Base-by-base conservation (phyloP, 148 eudicot genomes). In the Gaultheria prostrata region DNA sequence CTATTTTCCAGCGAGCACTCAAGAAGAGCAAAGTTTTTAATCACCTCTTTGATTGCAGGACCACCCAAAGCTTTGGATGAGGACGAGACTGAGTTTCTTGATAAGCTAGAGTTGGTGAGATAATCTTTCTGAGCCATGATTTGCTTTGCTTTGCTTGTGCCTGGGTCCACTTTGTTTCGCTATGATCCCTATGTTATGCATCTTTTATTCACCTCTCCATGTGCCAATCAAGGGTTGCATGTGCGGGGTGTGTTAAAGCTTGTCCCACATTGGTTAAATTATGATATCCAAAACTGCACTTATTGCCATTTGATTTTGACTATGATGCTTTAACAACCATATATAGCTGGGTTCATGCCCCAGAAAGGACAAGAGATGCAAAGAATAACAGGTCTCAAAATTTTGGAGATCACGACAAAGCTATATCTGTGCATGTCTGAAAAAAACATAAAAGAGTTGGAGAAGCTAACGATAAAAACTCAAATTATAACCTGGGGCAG, bases 51-150 rank as follows among this genome's bases (percentile, higher is more conserved):
- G 56, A 69, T 87, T 90, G 84, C 94, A 95, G 98, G 97, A 84
- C 98, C 98, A 75, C 98, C 98, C 21, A 96, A 96, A 91, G 95
- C 98, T 83, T 90, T 96, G 92, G 98, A 96, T 83, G 97, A 94
- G 87, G 98, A 96, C 48, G 98, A 96, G 84, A 92, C 97, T 4
- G 97, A 94, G 82, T 96, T 96, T 91, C 98, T 96, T 65, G 95
- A 96, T 61, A 92, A 85, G 49, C 82, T 91, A 86, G 94, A 96
- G 78, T 86, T 43, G 90, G 98, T 95, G 77, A 91, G 94, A 33
- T 70, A 57, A 32, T 61, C 9, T 26, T 46, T 88, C 74, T 76
- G 72, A 13, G 50, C 14, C 57, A 33, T 28, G 28, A 73, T 50
- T 80, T 83, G 77, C 61, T 39, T 72, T 12, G 12, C 28, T 53